phyloP scores from a whole-genome alignment of 2,329 filamentous ascomycete genomes.

The Ophidiomyces ophidiicola region DNA sequence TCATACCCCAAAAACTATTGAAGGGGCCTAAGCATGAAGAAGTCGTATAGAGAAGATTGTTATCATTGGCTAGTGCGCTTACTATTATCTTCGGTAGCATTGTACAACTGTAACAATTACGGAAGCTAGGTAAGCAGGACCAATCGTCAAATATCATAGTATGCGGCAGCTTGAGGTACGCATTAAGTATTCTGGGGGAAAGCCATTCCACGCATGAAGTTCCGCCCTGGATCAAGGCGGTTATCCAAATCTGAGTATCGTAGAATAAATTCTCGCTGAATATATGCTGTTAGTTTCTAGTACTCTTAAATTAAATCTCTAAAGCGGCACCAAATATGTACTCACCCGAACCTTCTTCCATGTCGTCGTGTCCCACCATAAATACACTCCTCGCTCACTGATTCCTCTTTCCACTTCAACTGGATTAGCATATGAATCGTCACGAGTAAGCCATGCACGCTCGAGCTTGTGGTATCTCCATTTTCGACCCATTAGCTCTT shows the following conservation, averaged over 20 bases:
- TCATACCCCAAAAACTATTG: too few relatives aligned
- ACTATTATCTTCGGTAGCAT: too few relatives aligned
- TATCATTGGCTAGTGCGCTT: too few relatives aligned
- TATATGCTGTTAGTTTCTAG: slow-evolving; percentile 1
- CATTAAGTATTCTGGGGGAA: slow-evolving; percentile 22
- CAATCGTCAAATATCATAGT: slow-evolving; percentile 1
- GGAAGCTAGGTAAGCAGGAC: slow-evolving; percentile 3
- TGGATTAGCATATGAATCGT: slow-evolving; percentile 37
- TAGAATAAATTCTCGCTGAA: slow-evolving; percentile 37
- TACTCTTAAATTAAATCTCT: background rate
- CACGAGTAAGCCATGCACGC: slow-evolving; percentile 40
- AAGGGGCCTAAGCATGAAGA: too few relatives aligned
- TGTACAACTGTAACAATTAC: background rate
- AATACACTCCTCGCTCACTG: slow-evolving; percentile 40
- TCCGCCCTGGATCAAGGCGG: slow-evolving; percentile 31
- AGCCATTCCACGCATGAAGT: slow-evolving; percentile 25
- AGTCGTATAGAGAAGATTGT: too few relatives aligned
- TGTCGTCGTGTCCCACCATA: slow-evolving; percentile 38
- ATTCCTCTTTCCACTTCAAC: slow-evolving; percentile 38
- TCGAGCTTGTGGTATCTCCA: slow-evolving; percentile 44
- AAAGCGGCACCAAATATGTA: slow-evolving; percentile 5
- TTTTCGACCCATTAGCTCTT: slow-evolving; percentile 46
- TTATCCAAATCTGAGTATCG: slow-evolving; percentile 41
- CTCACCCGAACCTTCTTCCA: slow-evolving; percentile 41
- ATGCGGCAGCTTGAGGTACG: background rate